phyloP scores from a whole-genome alignment of 768 basidiomycete species.

The Psilocybe cyanescens region DNA sequence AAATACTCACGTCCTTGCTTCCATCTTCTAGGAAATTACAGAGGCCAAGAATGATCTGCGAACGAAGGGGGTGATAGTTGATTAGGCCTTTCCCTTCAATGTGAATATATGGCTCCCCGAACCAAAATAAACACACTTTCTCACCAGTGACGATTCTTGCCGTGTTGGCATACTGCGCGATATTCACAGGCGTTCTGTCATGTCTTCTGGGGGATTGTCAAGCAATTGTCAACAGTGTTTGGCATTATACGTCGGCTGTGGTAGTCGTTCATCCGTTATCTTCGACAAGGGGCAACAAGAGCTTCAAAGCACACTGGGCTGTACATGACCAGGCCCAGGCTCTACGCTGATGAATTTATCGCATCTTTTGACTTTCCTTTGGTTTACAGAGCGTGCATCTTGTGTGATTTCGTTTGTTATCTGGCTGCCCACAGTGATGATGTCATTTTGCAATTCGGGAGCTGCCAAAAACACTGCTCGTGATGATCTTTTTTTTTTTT shows the following conservation, averaged over 20 bases:
- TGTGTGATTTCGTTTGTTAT: background rate
- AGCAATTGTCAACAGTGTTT: background rate
- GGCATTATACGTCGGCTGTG: background rate
- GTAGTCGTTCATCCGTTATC: too few species aligned
- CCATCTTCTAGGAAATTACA: conserved; percentile 55
- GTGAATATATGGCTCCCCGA: background rate
- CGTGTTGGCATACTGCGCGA: background rate
- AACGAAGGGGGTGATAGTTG: conserved; percentile 62
- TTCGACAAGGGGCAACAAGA: too few species aligned
- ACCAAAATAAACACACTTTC: conserved; percentile 4
- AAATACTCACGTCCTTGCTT: conserved; percentile 13
- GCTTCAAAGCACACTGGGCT: too few species aligned
- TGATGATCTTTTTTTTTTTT: background rate
- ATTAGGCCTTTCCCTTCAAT: conserved; percentile 30
- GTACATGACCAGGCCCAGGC: too few species aligned
- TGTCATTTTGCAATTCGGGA: background rate
- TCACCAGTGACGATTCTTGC: background rate
- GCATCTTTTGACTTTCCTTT: background rate
- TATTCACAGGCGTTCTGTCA: background rate
- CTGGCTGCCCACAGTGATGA: background rate
- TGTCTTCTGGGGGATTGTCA: background rate
- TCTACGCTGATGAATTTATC: background rate
- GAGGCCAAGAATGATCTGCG: conserved; percentile 59
- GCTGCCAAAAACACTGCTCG: background rate
- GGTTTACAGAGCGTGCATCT: background rate